A percentile compares a stretch with the other conserved stretches of the same genome.
These are phyloP conservation scores for Glycine soja DNA, from an alignment of 306 rosid genomes.

Conservation along the genomic window DNA sequence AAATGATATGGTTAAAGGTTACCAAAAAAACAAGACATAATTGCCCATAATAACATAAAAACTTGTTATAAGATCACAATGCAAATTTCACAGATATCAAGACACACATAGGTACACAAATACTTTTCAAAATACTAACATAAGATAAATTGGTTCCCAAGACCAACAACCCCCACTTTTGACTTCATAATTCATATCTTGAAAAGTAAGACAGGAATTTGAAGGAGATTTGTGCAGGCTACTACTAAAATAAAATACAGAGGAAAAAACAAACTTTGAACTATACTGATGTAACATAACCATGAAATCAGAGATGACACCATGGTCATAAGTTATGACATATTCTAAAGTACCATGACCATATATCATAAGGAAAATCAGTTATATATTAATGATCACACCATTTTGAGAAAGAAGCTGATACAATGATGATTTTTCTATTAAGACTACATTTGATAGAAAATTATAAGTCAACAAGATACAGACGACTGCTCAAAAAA, in stretches of 20 bases:
- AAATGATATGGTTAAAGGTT: slow-evolving; percentile 36
- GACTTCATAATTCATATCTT: slow-evolving; percentile 12
- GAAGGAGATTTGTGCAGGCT: background rate
- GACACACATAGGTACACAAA: slow-evolving; percentile 32
- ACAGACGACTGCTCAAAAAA: too few species aligned
- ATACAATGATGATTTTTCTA: slow-evolving; percentile 38
- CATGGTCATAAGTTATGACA: slow-evolving; percentile 14
- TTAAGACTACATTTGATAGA: slow-evolving; percentile 43
- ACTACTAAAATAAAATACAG: slow-evolving; percentile 1
- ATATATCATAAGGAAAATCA: slow-evolving; percentile 10
- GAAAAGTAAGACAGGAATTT: slow-evolving; percentile 31
- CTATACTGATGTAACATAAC: slow-evolving; percentile 15
- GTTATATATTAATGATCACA: slow-evolving; percentile 24
- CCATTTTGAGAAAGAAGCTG: slow-evolving; percentile 37
- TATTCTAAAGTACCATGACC: slow-evolving; percentile 37
- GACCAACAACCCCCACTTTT: slow-evolving; percentile 18
- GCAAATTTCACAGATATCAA: slow-evolving; percentile 16
- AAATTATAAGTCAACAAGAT: slow-evolving; percentile 37
- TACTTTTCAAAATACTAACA: slow-evolving; percentile 26
- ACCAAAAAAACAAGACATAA: slow-evolving; percentile 2
- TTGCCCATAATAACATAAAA: slow-evolving; percentile 5
- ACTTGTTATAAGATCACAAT: slow-evolving; percentile 6
- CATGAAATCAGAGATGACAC: slow-evolving; percentile 34
- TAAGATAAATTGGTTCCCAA: slow-evolving; percentile 16
- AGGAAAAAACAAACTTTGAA: slow-evolving; percentile 7